Conservation (phyloP, 495 filamentous ascomycete species). For the Trichoderma orchidacearum region DNA sequence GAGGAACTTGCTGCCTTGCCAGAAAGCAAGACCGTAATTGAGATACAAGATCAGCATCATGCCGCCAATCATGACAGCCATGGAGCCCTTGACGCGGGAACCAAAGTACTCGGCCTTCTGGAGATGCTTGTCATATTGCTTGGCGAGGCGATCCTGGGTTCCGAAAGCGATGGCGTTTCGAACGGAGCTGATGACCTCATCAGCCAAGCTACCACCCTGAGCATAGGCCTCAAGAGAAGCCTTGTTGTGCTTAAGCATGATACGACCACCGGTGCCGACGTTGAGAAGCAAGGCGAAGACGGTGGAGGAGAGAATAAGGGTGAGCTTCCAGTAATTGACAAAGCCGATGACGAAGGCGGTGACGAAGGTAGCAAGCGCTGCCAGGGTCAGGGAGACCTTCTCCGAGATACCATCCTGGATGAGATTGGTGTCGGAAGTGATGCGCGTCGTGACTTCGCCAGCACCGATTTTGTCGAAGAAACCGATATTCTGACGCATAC, state of each 20-base stretch:
- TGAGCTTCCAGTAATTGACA: constrained; percentile 27
- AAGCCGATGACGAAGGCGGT: constrained; percentile 28
- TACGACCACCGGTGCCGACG: constrained; percentile 24
- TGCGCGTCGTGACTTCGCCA: constrained; percentile 24
- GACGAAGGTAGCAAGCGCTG: constrained; percentile 21
- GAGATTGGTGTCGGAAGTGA: constrained; percentile 37
- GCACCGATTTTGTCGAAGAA: constrained; percentile 25
- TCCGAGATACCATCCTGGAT: constrained; percentile 44
- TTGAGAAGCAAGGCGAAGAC: constrained; percentile 30
- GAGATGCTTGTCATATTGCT: constrained; percentile 56
- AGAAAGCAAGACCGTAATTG: constrained; percentile 34
- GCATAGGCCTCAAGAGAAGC: constrained; percentile 16
- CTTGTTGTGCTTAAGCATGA: constrained; percentile 22
- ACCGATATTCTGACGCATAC: constrained; percentile 22
- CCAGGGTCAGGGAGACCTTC: constrained; percentile 26
- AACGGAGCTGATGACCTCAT: constrained; percentile 40
- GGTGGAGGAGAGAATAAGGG: constrained; percentile 26
- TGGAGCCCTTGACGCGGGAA: constrained; percentile 44
- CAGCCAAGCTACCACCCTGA: constrained; percentile 44
- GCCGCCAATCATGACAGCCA: constrained; percentile 29
- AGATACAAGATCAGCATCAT: constrained; percentile 20
- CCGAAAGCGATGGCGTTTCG: constrained; percentile 52
- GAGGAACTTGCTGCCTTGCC: constrained; percentile 34
- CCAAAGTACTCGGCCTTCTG: constrained; percentile 51
- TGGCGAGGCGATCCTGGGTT: constrained; percentile 48